Base-by-base conservation (phyloP, 805 yeast species). In the Phaffomyces opuntiae region DNA sequence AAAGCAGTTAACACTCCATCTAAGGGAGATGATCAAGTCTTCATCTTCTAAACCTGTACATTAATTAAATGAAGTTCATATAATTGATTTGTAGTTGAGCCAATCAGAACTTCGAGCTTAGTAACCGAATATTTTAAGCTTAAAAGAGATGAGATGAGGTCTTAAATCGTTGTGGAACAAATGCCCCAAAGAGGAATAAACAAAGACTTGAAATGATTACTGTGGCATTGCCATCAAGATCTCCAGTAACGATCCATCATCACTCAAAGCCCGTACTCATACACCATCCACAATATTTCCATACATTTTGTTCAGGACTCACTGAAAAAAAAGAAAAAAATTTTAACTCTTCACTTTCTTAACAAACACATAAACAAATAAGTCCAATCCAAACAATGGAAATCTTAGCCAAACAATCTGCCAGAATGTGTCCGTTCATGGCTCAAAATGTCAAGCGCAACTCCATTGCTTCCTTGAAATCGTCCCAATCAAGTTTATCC, bases 361-460 rank as follows among this genome's bases (percentile, higher is more conserved):
- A 17, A 14, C 6, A 17, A 17, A 17, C 21, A 7, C 16, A 24
- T 25, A 32, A 40, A 33, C 38, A 25, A 32, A 5, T 33, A 9
- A 33, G 21, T 31, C 14, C 24, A 21, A 21, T 21, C 24, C 25
- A 16, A 44, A 16, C 16, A 11, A 89, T 89, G 97, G 97, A 89
- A 62, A 65, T 87, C 25, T 64, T 87, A 43, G 79, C 90, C 37
- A 81, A 83, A 58, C 83, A 82, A 50, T 85, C 96, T 21, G 74
- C 83, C 68, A 75, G 72, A 53, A 78, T 85, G 43, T 90, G 97
- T 63, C 97, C 97, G 21, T 90, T 87, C 64, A 79, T 90, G 58
- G 77, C 78, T 60, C 48, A 60, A 50, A 64, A 64, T 48, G 64
- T 80, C 24, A 71, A 80, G 24, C 73, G 86, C 5, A 41, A 45